Evolutionary conservation across 257 asterid species (phyloP).

Genomic region (Capsicum baccatum): DNA sequence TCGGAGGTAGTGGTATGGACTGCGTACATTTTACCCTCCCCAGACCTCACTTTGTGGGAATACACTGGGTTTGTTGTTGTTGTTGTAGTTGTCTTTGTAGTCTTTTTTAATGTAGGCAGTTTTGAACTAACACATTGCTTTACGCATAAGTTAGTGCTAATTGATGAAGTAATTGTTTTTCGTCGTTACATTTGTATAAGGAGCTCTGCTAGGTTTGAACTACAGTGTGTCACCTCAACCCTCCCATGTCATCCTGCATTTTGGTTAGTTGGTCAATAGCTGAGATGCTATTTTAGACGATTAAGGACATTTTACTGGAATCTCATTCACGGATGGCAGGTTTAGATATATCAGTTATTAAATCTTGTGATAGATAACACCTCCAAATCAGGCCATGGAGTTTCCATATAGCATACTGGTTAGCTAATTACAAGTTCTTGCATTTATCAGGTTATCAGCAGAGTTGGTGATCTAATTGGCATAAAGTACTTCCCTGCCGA

Average conservation of each 20-base stretch:
- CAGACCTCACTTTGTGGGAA: too few relatives aligned
- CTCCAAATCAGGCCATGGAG: background rate
- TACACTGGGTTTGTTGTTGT: too few relatives aligned
- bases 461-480: slow-evolving; percentile 83
- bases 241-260: background rate
- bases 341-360: background rate
- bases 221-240: background rate
- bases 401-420: background rate
- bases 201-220: slow-evolving; percentile 25
- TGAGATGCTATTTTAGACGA: slow-evolving; percentile 10
- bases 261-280: background rate
- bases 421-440: background rate
- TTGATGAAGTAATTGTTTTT: background rate
- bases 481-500: slow-evolving; percentile 88
- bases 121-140: background rate
- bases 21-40: too few relatives aligned
- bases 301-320: background rate
- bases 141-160: background rate
- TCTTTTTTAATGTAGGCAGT: background rate
- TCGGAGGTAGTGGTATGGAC: too few relatives aligned
- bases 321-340: background rate
- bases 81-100: background rate
- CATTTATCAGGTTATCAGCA: slow-evolving; percentile 65
- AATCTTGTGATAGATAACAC: slow-evolving; percentile 3
- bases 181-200: background rate